These are phyloP conservation scores for Verticillium klebahnii DNA, from an alignment of 2,329 filamentous ascomycete genomes.

Conservation along the genomic window DNA sequence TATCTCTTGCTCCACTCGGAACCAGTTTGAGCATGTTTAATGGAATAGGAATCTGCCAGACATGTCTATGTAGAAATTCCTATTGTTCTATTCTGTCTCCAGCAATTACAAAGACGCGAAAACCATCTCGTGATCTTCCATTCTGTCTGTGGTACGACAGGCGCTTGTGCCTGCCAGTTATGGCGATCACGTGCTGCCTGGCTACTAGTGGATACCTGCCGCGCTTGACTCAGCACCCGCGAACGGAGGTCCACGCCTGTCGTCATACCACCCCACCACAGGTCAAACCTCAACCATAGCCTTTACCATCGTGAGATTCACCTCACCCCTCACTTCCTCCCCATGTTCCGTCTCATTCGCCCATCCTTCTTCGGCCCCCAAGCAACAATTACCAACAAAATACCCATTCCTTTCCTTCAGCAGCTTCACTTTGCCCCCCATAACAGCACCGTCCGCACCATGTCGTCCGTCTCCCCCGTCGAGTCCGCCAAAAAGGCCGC, in stretches of 20 bases:
- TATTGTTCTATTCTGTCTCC: too few species aligned
- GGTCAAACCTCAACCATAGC: not conserved
- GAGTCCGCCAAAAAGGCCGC: constrained; percentile 73
- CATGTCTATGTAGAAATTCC: too few species aligned
- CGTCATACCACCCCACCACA: not conserved
- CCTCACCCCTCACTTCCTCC: not conserved
- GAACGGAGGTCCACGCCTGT: not conserved
- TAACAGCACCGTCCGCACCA: not conserved
- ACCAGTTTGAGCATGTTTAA: too few species aligned
- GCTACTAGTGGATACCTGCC: not conserved
- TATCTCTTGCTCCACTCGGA: not conserved
- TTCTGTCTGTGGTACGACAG: too few species aligned
- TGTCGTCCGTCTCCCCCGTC: constrained; percentile 29
- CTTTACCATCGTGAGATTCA: not conserved
- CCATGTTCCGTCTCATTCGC: not conserved
- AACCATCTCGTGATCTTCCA: too few species aligned
- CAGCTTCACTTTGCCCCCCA: not conserved
- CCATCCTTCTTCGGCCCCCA: not conserved
- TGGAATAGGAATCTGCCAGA: too few species aligned
- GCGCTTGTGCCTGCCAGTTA: too few species aligned
- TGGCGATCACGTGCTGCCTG: not conserved
- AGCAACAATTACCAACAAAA: not conserved
- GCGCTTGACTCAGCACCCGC: not conserved
- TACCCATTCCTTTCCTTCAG: not conserved
- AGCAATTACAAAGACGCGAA: too few species aligned